Conservation (phyloP, 306 rosid genomes). For the Ceratonia siliqua region DNA sequence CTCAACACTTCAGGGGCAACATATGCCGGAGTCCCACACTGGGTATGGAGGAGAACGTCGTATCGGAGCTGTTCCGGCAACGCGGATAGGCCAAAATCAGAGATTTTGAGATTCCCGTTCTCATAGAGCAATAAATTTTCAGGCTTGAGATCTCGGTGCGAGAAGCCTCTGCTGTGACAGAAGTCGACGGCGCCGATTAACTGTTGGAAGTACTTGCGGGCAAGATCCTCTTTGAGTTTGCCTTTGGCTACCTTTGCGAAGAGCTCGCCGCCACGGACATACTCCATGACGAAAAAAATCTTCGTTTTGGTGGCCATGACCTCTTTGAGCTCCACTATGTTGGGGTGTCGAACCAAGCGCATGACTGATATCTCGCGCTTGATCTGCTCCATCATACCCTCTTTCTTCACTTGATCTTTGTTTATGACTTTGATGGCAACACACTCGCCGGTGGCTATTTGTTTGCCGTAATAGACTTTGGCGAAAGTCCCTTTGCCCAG, state of each 20-base stretch:
- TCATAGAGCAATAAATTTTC: conserved; percentile 75
- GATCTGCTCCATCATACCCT: conserved; percentile 81
- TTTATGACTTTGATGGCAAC: conserved; percentile 72
- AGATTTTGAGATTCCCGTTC: conserved; percentile 62
- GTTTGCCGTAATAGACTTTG: conserved; percentile 67
- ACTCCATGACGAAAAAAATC: conserved; percentile 78
- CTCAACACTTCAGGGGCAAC: conserved; percentile 74
- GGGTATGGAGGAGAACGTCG: conserved; percentile 80
- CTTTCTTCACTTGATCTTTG: conserved; percentile 65
- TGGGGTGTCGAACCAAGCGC: conserved; percentile 72
- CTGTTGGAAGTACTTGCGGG: conserved; percentile 73
- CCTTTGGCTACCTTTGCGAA: conserved; percentile 73
- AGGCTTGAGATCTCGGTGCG: conserved; percentile 82
- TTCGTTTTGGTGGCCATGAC: conserved; percentile 81
- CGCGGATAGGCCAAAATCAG: conserved; percentile 80
- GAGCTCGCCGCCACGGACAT: conserved; percentile 79
- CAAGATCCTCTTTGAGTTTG: conserved; percentile 58
- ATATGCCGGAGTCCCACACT: conserved; percentile 91
- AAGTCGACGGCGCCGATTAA: conserved; percentile 73
- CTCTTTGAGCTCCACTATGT: conserved; percentile 69
- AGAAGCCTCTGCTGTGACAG: conserved; percentile 82
- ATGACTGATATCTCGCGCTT: conserved; percentile 73
- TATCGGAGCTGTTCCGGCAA: conserved; percentile 66
- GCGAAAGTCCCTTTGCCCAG: conserved; percentile 84
- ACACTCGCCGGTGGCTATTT: conserved; percentile 52